phyloP scores from a whole-genome alignment of 306 rosid genomes.

The Fragaria ananassa region DNA sequence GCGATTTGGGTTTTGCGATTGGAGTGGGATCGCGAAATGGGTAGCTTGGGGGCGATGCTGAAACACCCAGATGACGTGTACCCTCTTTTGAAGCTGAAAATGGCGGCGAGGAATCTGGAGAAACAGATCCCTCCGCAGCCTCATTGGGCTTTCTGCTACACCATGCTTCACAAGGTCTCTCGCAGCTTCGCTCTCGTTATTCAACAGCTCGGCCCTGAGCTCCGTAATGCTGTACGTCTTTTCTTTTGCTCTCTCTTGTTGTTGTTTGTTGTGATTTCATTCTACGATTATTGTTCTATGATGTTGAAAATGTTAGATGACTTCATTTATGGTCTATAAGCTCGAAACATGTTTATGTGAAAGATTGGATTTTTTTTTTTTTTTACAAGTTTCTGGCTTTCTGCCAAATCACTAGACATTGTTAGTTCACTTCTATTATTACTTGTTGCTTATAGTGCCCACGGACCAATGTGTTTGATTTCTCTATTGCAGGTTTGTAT shows the following conservation, averaged over 20 bases:
- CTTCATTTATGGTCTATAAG: background rate
- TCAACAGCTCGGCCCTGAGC: constrained; percentile 78
- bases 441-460: background rate
- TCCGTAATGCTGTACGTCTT: constrained; percentile 81
- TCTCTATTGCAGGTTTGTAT: constrained; percentile 77
- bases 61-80: constrained; percentile 79
- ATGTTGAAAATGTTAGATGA: background rate
- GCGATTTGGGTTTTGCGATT: background rate
- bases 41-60: constrained; percentile 61
- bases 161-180: constrained; percentile 91
- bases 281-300: background rate
- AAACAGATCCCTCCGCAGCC: constrained; percentile 93
- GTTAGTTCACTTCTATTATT: background rate
- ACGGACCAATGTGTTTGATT: background rate
- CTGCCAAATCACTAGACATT: background rate
- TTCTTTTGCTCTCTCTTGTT: background rate
- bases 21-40: constrained; percentile 39
- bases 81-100: constrained; percentile 77
- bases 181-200: constrained; percentile 88
- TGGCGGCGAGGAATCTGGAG: constrained; percentile 70
- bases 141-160: constrained; percentile 86
- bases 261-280: background rate
- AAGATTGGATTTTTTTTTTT: too few species aligned
- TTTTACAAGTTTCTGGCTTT: too few species aligned
- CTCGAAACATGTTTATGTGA: background rate